phyloP scores from a whole-genome alignment of 1,284 basidiomycete species.

The Melampsora occidentalis region DNA sequence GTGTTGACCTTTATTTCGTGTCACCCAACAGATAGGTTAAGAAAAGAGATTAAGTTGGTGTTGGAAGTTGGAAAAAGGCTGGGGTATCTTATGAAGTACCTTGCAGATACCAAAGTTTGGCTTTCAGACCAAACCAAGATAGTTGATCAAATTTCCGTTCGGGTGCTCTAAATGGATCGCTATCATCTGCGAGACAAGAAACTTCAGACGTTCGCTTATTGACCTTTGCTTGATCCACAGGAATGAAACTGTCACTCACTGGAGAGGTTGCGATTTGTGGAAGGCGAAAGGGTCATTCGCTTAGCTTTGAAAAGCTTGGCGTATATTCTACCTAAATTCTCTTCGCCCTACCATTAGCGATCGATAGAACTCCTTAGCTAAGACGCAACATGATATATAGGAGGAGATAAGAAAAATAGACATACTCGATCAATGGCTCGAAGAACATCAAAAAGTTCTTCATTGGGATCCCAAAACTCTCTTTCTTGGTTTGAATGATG shows the following conservation, averaged over 20 bases:
- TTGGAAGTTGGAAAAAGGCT: not conserved
- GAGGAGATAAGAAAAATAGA: not conserved
- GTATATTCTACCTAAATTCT: not conserved
- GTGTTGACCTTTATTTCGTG: conserved; percentile 14
- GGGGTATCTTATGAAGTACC: conserved; percentile 5
- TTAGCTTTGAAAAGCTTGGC: conserved; percentile 1
- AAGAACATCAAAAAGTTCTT: conserved; percentile 31
- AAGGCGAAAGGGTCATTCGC: not conserved
- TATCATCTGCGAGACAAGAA: not conserved
- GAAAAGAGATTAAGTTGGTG: not conserved
- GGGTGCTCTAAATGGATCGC: not conserved
- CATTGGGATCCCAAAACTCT: conserved; percentile 33
- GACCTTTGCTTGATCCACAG: not conserved
- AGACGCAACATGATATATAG: not conserved
- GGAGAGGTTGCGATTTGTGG: not conserved
- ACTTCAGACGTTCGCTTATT: not conserved
- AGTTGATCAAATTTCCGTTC: conserved; percentile 27
- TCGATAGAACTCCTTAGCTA: not conserved
- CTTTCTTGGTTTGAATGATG: conserved; percentile 19
- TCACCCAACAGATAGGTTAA: not conserved
- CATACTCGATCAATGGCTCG: conserved; percentile 27
- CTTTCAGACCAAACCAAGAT: conserved; percentile 43
- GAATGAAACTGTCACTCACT: not conserved
- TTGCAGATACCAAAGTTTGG: conserved; percentile 39
- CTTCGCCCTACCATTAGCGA: not conserved